Evolutionary conservation across 768 basidiomycete genomes (phyloP), one percentile per base, ranked within the genome.

Genomic region (Trichaptum fuscoviolaceum): DNA sequence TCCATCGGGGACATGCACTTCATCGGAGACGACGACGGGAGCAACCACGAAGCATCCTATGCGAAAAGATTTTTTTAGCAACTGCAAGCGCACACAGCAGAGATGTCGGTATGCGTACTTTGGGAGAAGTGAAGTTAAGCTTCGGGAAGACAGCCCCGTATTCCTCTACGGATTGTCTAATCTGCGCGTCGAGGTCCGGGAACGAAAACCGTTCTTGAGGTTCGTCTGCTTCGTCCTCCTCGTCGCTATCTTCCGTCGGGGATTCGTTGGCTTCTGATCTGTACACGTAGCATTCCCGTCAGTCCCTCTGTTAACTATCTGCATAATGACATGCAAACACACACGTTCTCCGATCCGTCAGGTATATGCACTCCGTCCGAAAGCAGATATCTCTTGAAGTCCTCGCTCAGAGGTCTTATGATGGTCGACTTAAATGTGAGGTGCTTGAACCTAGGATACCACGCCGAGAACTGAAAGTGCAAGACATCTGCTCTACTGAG

Each of bases 51-150:
- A 34, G 95, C 94, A 71, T 99, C 96, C 94, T 95, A 68, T n/a
- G 20, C n/a, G 0, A 35, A 63, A 42, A 24, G 42, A 58, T 26
- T 58, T 26, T 30, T 58, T 26, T 18, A 64, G 57, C 15, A 52
- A 12, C 12, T 4, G 3, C 20, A 52, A 5, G 42, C 5, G 12
- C 20, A 3, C 23, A 18, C 12, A 12, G 23, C 26, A 26, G 6
- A 61, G 26, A 8, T 61, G 26, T 36, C 30, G 57, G 23, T 26
- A 52, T 63, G 9, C 25, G 66, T 67, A 91, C 95, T 80, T 89
- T 91, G 17, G 96, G 96, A n/a, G 93, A 89, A 7, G 95, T 93
- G 78, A 96, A 97, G 73, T 97, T 98, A 65, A 99, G 86, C 77
- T 99, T 99, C 0, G 96, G 95, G 74, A 99, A 99, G 30, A 96